Conservation (phyloP, 805 yeast species). For the Suhomyces pyralidae region DNA sequence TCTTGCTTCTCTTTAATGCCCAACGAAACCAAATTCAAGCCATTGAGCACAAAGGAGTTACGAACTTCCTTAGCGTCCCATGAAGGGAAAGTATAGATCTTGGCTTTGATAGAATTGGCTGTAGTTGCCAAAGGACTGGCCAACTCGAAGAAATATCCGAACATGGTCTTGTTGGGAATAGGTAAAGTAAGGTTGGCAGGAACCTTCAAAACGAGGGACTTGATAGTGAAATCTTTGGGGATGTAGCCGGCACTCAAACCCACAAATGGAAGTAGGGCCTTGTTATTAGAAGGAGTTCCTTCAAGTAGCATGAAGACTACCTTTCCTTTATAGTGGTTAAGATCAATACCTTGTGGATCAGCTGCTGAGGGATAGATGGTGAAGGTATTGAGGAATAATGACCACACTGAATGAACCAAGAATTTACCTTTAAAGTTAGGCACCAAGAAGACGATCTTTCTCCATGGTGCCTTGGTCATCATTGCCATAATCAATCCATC, state of each 20-base stretch:
- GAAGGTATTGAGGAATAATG: conserved; percentile 26
- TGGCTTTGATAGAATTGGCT: conserved; percentile 21
- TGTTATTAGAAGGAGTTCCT: conserved; percentile 85
- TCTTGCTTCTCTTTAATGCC: conserved; percentile 26
- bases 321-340: conserved; percentile 32
- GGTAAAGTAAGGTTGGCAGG: conserved; percentile 40
- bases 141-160: conserved; percentile 21
- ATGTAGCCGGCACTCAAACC: background rate
- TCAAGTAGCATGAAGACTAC: conserved; percentile 64
- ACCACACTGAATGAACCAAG: conserved; percentile 22
- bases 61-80: conserved; percentile 18
- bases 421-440: conserved; percentile 39
- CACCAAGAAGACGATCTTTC: conserved; percentile 30
- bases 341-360: conserved; percentile 14
- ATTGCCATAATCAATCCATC: conserved; percentile 41
- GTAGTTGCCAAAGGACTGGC: conserved; percentile 19
- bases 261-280: conserved; percentile 62
- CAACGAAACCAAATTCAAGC: conserved; percentile 31
- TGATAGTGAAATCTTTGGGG: conserved; percentile 16
- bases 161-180: conserved; percentile 24
- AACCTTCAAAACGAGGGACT: conserved; percentile 37
- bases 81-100: conserved; percentile 21
- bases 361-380: conserved; percentile 4
- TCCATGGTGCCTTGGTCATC: conserved; percentile 23
- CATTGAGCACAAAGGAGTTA: conserved; percentile 30